Base-by-base conservation (phyloP, 1,139 yeast genomes). In the Chernovozyma sophiae-reginae region DNA sequence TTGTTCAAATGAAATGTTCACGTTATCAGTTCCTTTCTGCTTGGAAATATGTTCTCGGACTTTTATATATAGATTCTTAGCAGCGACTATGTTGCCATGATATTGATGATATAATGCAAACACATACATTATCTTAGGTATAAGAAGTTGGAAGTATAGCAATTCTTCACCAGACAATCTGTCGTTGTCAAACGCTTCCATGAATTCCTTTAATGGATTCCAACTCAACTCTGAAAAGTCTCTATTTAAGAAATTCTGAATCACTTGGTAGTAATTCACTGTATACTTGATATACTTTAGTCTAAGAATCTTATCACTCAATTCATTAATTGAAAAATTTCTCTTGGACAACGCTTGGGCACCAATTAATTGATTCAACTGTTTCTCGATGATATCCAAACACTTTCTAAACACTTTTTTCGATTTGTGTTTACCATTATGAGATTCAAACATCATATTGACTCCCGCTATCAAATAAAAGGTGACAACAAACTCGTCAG, bases 391-490 rank as follows among this genome's bases (percentile, higher is more conserved):
- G 13, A 62, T 56, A 17, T 52, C 53, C 13, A 56, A 49, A 40
- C 75, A 68, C 31, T 56, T 58, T 7, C 51, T 55, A 43, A 72
- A 67, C 3, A 68, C 55, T 31, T 56, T 61, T 12, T 47, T 48
- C 2, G 75, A 53, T 36, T 62, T 58, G 13, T 49, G 47, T 33
- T 56, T 59, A 19, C 58, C 59, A 37, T 61, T 62, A 47, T 60
- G 53, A 0, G 65, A 51, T 31, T 60, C 66, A 25, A 49, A 47
- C 26, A 68, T 42, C 32, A 60, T 56, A 15, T 58, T 48, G n/a
- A 72, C 49, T 1, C 74, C 77, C 14, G 66, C 60, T 12, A 68
- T 46, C 31, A 69, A 59, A 45, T 68, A 71, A 24, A 69, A 59
- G 36, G 63, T 38, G 14, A 68, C 51, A 3, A 62, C 57, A 46